These are phyloP conservation scores for Cucumis cinereus DNA, from an alignment of 306 rosid species.

Conservation along the genomic window DNA sequence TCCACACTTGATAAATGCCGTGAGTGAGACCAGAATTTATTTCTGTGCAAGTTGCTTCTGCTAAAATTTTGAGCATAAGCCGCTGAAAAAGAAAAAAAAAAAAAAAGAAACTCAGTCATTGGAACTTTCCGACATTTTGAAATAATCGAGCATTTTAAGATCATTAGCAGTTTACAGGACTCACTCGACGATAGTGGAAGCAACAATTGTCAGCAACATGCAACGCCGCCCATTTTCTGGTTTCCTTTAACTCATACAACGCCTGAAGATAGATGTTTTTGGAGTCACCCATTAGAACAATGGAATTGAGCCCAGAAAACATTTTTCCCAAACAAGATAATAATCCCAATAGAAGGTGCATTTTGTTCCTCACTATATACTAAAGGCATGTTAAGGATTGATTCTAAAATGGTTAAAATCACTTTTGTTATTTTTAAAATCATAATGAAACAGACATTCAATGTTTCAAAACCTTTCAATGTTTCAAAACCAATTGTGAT, in stretches of 20 bases:
- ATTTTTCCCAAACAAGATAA: not conserved
- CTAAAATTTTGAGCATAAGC: constrained; percentile 42
- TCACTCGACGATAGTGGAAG: constrained; percentile 78
- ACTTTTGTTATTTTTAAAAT: too few species aligned
- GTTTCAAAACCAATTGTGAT: too few species aligned
- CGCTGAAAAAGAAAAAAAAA: constrained; percentile 26
- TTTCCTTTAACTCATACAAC: constrained; percentile 43
- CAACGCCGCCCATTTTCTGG: constrained; percentile 63
- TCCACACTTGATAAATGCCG: constrained; percentile 31
- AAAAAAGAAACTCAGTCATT: constrained; percentile 2
- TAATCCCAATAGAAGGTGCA: not conserved
- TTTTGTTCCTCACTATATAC: not conserved
- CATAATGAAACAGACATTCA: too few species aligned
- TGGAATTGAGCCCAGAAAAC: not conserved
- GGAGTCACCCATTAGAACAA: constrained; percentile 7
- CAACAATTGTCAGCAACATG: constrained; percentile 78
- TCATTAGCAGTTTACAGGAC: constrained; percentile 13
- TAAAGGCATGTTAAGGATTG: too few species aligned
- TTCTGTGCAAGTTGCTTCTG: constrained; percentile 15
- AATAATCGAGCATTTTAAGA: not conserved
- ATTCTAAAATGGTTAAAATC: too few species aligned
- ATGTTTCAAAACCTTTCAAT: too few species aligned
- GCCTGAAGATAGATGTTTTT: constrained; percentile 31
- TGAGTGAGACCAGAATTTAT: constrained; percentile 14
- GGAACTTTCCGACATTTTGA: not conserved